These are phyloP conservation scores for Cicer cuneatum DNA, from an alignment of 306 rosid species.

Conservation along the genomic window DNA sequence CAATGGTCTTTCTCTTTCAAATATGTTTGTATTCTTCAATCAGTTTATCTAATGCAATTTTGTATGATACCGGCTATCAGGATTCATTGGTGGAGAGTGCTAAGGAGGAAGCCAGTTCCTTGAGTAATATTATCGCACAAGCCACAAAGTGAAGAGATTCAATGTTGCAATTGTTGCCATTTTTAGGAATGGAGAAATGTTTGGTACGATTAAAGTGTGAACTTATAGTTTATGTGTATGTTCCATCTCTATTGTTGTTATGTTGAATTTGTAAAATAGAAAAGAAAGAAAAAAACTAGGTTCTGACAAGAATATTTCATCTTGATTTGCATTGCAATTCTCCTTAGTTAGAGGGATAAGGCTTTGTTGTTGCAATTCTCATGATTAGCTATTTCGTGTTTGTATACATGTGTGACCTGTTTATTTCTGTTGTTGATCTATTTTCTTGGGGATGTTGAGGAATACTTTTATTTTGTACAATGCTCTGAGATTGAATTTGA, in stretches of 20 bases:
- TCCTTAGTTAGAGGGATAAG: background rate
- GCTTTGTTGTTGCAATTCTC: background rate
- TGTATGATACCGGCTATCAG: slow-evolving; percentile 47
- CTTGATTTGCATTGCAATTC: background rate
- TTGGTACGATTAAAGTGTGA: background rate
- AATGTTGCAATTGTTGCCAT: background rate
- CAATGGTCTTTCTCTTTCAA: slow-evolving; percentile 21
- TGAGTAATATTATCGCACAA: slow-evolving; percentile 85
- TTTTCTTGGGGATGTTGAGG: background rate
- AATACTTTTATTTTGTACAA: background rate
- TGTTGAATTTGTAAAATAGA: slow-evolving; percentile 31
- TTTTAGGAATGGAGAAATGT: slow-evolving; percentile 7
- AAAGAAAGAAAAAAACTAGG: slow-evolving; percentile 5
- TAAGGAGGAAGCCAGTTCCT: slow-evolving; percentile 84
- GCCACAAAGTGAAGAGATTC: slow-evolving; percentile 56
- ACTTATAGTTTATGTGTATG: slow-evolving; percentile 5
- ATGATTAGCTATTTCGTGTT: slow-evolving; percentile 19
- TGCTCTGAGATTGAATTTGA: slow-evolving; percentile 33
- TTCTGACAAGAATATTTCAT: background rate
- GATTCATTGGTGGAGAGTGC: slow-evolving; percentile 97
- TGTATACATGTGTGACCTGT: slow-evolving; percentile 19
- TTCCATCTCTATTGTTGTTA: background rate
- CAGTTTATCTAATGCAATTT: slow-evolving; percentile 19
- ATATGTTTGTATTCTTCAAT: slow-evolving; percentile 3
- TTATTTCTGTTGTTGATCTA: background rate